These are phyloP conservation scores for Lepidium sativum DNA, from an alignment of 345 rosid species.

Conservation along the genomic window DNA sequence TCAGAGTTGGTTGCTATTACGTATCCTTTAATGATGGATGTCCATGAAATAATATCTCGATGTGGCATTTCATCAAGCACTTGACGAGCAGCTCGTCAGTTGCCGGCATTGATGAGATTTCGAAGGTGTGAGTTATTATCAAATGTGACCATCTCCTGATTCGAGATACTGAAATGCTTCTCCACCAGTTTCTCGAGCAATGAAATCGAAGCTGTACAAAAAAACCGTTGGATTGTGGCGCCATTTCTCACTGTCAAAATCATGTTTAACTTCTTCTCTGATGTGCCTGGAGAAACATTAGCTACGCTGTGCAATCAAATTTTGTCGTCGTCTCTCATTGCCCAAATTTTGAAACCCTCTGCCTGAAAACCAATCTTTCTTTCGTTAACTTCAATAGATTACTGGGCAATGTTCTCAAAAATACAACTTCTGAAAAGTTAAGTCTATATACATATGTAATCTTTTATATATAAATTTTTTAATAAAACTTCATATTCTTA, in stretches of 20 bases:
- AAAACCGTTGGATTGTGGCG: slow-evolving; percentile 18
- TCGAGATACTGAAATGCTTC: neutral
- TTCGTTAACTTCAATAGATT: too few relatives aligned
- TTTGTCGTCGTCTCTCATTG: neutral
- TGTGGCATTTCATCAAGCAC: slow-evolving; percentile 64
- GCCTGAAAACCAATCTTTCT: too few relatives aligned
- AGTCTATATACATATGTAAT: too few relatives aligned
- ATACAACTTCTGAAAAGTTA: too few relatives aligned
- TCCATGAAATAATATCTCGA: slow-evolving; percentile 72
- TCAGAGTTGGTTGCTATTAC: slow-evolving; percentile 34
- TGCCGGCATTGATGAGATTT: slow-evolving; percentile 26
- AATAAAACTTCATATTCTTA: too few relatives aligned
- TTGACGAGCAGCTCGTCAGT: slow-evolving; percentile 45
- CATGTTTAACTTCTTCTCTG: slow-evolving; percentile 3
- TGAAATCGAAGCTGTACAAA: slow-evolving; percentile 14
- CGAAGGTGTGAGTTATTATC: slow-evolving; percentile 43
- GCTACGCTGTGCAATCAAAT: neutral
- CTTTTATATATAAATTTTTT: too few relatives aligned
- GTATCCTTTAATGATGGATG: slow-evolving; percentile 62
- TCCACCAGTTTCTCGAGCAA: slow-evolving; percentile 6
- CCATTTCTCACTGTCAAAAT: slow-evolving; percentile 7
- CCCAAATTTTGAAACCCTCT: slow-evolving; percentile 9
- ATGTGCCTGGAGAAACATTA: neutral
- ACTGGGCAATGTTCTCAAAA: too few relatives aligned
- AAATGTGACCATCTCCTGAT: slow-evolving; percentile 10